Conservation (phyloP, 176 grass and related monocot genomes). For the Ampelocalamus luodianensis region DNA sequence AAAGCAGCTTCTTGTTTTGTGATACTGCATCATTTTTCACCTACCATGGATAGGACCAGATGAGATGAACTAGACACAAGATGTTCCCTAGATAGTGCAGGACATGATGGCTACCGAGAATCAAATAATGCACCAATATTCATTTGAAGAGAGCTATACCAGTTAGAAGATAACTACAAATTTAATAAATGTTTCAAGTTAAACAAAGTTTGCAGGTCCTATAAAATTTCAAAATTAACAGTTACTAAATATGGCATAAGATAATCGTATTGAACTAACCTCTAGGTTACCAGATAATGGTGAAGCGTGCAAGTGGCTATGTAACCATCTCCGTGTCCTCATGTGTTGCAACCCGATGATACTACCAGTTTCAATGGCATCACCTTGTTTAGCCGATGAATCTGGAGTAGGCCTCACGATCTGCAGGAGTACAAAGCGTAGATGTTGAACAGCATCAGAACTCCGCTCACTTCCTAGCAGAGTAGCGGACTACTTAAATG, state of each 20-base stretch:
- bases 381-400: conserved; percentile 70
- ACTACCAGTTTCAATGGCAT: conserved; percentile 58
- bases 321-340: conserved; percentile 72
- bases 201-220: not conserved
- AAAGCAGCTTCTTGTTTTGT: not conserved
- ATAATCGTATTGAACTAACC: conserved; percentile 51
- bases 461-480: not conserved
- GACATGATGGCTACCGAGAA: conserved; percentile 21
- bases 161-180: not conserved
- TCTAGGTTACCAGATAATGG: conserved; percentile 82
- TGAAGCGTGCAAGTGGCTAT: conserved; percentile 77
- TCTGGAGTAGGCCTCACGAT: conserved; percentile 57
- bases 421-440: conserved; percentile 33
- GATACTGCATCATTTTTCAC: not conserved
- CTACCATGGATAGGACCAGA: not conserved
- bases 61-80: conserved; percentile 16
- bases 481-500: conserved; percentile 19
- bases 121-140: not conserved
- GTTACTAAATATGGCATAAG: not conserved
- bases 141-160: not conserved
- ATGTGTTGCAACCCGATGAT: conserved; percentile 75
- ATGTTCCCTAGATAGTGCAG: conserved; percentile 5
- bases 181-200: not conserved
- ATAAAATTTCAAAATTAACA: conserved; percentile 10
- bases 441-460: not conserved